Conservation (phyloP, 2,329 filamentous ascomycete genomes). For the Botrytis aclada region DNA sequence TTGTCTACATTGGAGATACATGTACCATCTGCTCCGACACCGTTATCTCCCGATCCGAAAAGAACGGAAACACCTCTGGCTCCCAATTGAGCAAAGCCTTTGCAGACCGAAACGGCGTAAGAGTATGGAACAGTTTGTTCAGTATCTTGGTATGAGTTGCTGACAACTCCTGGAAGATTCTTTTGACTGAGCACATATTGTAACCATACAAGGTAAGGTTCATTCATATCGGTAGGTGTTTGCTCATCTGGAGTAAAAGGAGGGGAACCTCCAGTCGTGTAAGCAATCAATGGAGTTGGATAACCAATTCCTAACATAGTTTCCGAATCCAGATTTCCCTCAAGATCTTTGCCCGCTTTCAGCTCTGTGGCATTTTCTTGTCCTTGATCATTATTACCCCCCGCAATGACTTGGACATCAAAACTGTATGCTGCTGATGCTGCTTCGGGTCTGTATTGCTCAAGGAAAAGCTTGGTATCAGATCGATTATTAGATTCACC, state of each 20-base stretch:
- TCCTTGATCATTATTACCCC: conserved; percentile 22
- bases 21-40: conserved; percentile 40
- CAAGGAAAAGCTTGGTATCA: conserved; percentile 29
- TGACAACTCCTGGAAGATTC: conserved; percentile 52
- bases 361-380: conserved; percentile 23
- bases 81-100: conserved; percentile 51
- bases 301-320: conserved; percentile 52
- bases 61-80: conserved; percentile 52
- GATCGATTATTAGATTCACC: conserved; percentile 30
- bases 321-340: conserved; percentile 57
- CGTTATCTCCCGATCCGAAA: conserved; percentile 51
- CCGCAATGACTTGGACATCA: conserved; percentile 17
- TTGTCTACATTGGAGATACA: conserved; percentile 54
- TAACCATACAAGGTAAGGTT: conserved; percentile 56
- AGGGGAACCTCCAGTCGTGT: conserved; percentile 53
- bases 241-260: conserved; percentile 49
- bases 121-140: conserved; percentile 51
- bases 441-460: conserved; percentile 27
- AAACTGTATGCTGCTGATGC: conserved; percentile 20
- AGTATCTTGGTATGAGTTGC: conserved; percentile 56
- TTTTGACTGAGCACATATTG: conserved; percentile 48
- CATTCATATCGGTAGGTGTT: conserved; percentile 39
- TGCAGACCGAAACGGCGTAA: conserved; percentile 53
- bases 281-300: conserved; percentile 52
- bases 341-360: conserved; percentile 33